Conservation (phyloP, 345 rosid genomes). For the Clarkia xantiana region DNA sequence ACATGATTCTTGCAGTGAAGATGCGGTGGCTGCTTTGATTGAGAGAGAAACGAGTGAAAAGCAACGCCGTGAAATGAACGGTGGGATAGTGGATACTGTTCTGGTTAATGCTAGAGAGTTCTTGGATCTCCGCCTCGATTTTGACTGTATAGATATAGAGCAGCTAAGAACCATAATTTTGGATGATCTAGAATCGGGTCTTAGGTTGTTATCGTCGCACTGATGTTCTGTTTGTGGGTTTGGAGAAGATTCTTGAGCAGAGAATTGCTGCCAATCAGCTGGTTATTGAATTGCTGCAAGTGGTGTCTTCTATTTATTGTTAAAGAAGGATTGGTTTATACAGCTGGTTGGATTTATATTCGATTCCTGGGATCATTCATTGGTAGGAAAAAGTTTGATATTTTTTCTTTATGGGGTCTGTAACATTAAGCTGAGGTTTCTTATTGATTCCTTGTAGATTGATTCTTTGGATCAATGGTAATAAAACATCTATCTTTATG, state of each 20-base stretch:
- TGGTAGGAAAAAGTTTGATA: too few relatives aligned
- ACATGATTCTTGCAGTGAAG: slow-evolving; percentile 49
- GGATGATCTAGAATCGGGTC: slow-evolving; percentile 65
- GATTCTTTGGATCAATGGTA: too few relatives aligned
- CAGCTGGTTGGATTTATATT: too few relatives aligned
- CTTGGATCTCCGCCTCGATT: slow-evolving; percentile 70
- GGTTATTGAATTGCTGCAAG: background rate
- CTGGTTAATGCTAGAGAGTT: slow-evolving; percentile 86
- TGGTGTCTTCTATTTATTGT: too few relatives aligned
- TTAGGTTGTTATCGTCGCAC: slow-evolving; percentile 28
- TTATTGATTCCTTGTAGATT: too few relatives aligned
- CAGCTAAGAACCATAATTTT: slow-evolving; percentile 55
- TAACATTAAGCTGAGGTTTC: too few relatives aligned
- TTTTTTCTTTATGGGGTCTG: too few relatives aligned
- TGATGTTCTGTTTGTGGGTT: slow-evolving; percentile 6
- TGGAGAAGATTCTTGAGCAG: background rate
- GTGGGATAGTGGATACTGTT: slow-evolving; percentile 73
- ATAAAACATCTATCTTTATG: too few relatives aligned
- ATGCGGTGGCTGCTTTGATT: slow-evolving; percentile 50
- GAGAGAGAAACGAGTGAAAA: slow-evolving; percentile 64
- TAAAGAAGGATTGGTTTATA: too few relatives aligned
- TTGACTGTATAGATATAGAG: slow-evolving; percentile 60
- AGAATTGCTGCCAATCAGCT: background rate
- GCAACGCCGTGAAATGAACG: slow-evolving; percentile 86
- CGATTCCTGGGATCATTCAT: too few relatives aligned